A percentile compares a stretch with the other conserved stretches of the same genome.
Conservation (phyloP, 306 rosid species). For the Neltuma alba region DNA sequence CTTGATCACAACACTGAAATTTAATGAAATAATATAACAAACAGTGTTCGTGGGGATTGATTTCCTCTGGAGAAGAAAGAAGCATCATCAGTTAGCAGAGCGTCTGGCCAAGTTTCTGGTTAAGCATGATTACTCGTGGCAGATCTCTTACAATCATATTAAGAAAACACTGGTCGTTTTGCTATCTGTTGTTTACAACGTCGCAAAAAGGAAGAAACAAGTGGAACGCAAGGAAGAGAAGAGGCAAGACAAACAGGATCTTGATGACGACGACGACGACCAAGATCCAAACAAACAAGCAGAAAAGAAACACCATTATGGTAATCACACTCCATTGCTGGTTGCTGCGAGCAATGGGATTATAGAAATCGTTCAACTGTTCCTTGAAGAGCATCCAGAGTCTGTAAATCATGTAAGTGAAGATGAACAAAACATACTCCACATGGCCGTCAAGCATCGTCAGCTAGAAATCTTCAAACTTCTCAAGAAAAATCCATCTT, state of each 20-base stretch:
- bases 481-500: neutral
- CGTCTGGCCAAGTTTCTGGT: neutral
- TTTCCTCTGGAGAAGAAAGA: neutral
- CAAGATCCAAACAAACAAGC: neutral
- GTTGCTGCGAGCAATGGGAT: constrained; percentile 42
- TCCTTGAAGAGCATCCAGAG: constrained; percentile 25
- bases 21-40: too few species aligned
- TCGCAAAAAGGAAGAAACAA: too few species aligned
- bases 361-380: constrained; percentile 33
- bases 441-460: constrained; percentile 38
- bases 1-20: too few species aligned
- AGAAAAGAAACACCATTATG: neutral
- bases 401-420: constrained; percentile 12
- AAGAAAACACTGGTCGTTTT: too few species aligned
- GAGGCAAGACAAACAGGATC: neutral
- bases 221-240: too few species aligned
- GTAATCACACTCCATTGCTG: constrained; percentile 29
- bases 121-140: constrained; percentile 18
- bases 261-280: neutral
- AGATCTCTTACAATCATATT: too few species aligned
- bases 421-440: constrained; percentile 28
- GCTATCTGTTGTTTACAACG: too few species aligned
- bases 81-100: neutral
- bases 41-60: neutral
- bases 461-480: constrained; percentile 24